phyloP scores from a whole-genome alignment of 352 stramenopile species.

The Paralagenidium karlingii region DNA sequence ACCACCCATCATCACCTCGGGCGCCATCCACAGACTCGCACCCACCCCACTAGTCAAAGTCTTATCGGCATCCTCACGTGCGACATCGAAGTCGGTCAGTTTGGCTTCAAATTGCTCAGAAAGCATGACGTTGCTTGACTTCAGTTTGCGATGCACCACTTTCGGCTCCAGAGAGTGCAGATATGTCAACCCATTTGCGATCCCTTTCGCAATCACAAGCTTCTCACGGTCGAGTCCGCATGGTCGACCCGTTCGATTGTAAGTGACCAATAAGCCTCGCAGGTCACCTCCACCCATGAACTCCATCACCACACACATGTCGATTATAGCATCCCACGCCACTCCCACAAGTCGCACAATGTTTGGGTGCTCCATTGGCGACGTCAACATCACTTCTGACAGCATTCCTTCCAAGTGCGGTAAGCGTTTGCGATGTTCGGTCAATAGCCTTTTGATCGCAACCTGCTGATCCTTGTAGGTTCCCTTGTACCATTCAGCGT shows the following conservation, averaged over 20 bases:
- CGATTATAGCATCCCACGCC: slow-evolving; percentile 8
- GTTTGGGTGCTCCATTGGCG: slow-evolving; percentile 9
- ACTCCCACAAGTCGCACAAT: not conserved
- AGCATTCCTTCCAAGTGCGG: slow-evolving; percentile 28
- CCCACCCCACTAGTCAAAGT: slow-evolving; percentile 78
- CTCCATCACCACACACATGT: slow-evolving; percentile 5
- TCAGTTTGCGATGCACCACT: slow-evolving; percentile 30
- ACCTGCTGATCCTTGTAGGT: too few relatives aligned
- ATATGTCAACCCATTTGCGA: slow-evolving; percentile 29
- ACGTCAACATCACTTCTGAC: slow-evolving; percentile 33
- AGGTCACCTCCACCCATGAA: not conserved
- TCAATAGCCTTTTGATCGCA: too few relatives aligned
- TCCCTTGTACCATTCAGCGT: too few relatives aligned
- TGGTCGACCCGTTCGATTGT: too few relatives aligned
- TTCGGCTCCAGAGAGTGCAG: slow-evolving; percentile 28
- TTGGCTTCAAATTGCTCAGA: slow-evolving; percentile 20
- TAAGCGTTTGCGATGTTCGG: too few relatives aligned
- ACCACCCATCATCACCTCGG: slow-evolving; percentile 70
- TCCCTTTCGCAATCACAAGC: not conserved
- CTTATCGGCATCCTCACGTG: slow-evolving; percentile 65
- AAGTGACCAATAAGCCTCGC: not conserved
- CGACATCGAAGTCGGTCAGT: slow-evolving; percentile 45
- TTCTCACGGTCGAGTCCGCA: not conserved
- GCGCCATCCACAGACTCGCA: slow-evolving; percentile 59
- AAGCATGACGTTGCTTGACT: slow-evolving; percentile 28